Conservation (phyloP, 2,329 filamentous ascomycete species). For the Huntiella moniliformis region DNA sequence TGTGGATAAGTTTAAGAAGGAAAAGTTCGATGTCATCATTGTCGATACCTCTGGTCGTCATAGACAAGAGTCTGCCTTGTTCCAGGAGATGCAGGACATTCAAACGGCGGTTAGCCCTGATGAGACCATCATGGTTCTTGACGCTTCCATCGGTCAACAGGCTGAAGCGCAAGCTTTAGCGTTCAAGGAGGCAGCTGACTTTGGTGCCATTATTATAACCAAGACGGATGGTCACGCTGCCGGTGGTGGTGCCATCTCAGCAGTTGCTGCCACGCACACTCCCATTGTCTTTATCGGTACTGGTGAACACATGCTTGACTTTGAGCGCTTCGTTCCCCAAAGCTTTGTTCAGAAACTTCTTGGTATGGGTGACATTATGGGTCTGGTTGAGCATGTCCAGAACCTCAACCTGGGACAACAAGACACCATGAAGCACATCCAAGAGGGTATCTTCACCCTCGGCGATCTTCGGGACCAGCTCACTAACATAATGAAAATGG, state of each 20-base stretch:
- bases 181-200: constrained; percentile 94
- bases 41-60: constrained; percentile 94
- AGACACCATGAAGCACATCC: constrained; percentile 97
- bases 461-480: constrained; percentile 89
- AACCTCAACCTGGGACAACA: constrained; percentile 91
- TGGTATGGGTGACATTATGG: constrained; percentile 93
- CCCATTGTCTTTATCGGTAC: constrained; percentile 97
- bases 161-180: constrained; percentile 87
- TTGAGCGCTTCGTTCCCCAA: constrained; percentile 82
- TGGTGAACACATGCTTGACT: constrained; percentile 87
- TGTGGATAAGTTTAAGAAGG: constrained; percentile 98
- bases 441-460: constrained; percentile 88
- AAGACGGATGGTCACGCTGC: constrained; percentile 94
- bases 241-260: constrained; percentile 92
- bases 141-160: constrained; percentile 89
- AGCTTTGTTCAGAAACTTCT: constrained; percentile 87
- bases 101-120: constrained; percentile 72
- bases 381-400: constrained; percentile 90
- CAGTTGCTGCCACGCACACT: constrained; percentile 86
- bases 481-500: constrained; percentile 99
- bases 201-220: constrained; percentile 96
- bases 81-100: constrained; percentile 96
- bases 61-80: constrained; percentile 83
- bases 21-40: constrained; percentile 94
- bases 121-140: constrained; percentile 96